A percentile compares a stretch with the other conserved stretches of the same genome.
These are phyloP conservation scores for Saccharomycopsis crataegensis DNA, from an alignment of 1,139 yeast genomes.

Conservation along the genomic window DNA sequence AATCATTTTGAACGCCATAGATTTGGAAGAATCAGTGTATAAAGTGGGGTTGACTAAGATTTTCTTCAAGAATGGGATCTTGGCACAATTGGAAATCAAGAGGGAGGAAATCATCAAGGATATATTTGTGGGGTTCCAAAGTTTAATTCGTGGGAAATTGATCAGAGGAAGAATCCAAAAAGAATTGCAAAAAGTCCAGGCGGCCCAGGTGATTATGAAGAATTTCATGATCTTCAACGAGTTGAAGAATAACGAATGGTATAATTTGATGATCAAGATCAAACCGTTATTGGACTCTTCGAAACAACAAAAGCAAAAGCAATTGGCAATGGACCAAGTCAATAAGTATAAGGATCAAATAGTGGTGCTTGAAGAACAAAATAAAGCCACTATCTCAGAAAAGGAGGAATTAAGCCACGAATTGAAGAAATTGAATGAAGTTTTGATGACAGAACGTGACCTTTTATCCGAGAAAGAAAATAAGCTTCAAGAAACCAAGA, in stretches of 20 bases:
- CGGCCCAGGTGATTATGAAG: slow-evolving; percentile 61
- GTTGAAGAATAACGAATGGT: slow-evolving; percentile 71
- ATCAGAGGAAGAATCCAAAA: slow-evolving; percentile 46
- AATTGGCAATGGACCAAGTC: slow-evolving; percentile 50
- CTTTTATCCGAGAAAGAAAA: slow-evolving; percentile 39
- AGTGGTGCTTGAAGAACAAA: slow-evolving; percentile 30
- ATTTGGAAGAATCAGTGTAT: slow-evolving; percentile 57
- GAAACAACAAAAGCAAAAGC: slow-evolving; percentile 43
- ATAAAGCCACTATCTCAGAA: slow-evolving; percentile 26
- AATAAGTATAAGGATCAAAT: slow-evolving; percentile 42
- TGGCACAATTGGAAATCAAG: slow-evolving; percentile 76
- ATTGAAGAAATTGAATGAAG: slow-evolving; percentile 30
- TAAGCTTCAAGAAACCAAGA: slow-evolving; percentile 33
- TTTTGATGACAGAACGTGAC: slow-evolving; percentile 33
- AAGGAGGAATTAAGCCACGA: slow-evolving; percentile 30
- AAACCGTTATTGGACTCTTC: slow-evolving; percentile 75
- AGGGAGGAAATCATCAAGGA: slow-evolving; percentile 59
- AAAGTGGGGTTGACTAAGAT: slow-evolving; percentile 77
- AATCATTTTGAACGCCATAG: slow-evolving; percentile 51
- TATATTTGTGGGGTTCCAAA: slow-evolving; percentile 57
- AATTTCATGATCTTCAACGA: slow-evolving; percentile 51
- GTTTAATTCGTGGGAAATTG: slow-evolving; percentile 57
- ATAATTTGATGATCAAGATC: slow-evolving; percentile 58
- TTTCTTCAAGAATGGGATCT: slow-evolving; percentile 89
- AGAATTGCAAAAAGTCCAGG: slow-evolving; percentile 54